Conservation (phyloP, 768 basidiomycete species). For the Boletus speciosus region DNA sequence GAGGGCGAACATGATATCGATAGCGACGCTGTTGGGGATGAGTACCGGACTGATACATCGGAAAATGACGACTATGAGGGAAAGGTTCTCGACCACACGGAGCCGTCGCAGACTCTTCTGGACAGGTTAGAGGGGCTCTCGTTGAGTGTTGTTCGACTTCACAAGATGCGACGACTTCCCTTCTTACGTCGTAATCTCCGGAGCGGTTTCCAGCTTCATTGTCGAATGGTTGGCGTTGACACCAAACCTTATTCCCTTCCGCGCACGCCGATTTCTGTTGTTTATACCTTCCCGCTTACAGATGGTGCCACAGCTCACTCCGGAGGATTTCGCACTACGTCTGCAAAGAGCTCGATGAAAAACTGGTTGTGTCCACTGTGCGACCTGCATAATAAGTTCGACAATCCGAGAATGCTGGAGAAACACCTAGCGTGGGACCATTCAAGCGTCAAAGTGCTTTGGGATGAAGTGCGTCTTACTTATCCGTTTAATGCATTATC, state of each 20-base stretch:
- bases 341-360: conserved; percentile 25
- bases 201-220: conserved; percentile 45
- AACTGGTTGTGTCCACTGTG: conserved; percentile 57
- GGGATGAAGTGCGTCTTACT: conserved; percentile 33
- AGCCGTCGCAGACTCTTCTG: conserved; percentile 35
- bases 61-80: conserved; percentile 9
- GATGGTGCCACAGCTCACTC: conserved; percentile 4
- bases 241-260: conserved; percentile 23
- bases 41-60: background rate
- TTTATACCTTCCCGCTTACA: conserved; percentile 18
- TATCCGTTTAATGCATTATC: background rate
- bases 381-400: conserved; percentile 41
- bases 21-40: background rate
- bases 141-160: conserved; percentile 35
- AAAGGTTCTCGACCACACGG: conserved; percentile 1
- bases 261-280: conserved; percentile 19
- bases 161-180: conserved; percentile 42
- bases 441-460: conserved; percentile 33
- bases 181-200: conserved; percentile 55
- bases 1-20: background rate
- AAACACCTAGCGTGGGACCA: conserved; percentile 54
- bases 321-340: conserved; percentile 8
- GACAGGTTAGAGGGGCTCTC: conserved; percentile 35
- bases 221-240: conserved; percentile 36
- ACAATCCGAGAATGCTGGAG: conserved; percentile 40